Evolutionary conservation across 768 basidiomycete species (phyloP).

Genomic region (Suillus brevipes): DNA sequence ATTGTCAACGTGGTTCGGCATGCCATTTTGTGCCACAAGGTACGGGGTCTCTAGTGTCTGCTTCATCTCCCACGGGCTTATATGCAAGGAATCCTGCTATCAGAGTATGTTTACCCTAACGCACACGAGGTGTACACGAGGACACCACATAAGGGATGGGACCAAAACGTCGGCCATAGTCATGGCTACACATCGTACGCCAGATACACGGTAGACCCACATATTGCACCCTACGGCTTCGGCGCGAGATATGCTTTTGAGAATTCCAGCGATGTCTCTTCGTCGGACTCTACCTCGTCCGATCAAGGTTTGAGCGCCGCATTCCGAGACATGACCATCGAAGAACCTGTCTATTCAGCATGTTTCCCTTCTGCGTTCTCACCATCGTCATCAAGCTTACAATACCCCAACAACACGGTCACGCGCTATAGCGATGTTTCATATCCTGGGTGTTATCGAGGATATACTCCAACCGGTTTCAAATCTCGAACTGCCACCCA

Average conservation of each 20-base stretch:
- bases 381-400: background rate
- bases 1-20: constrained; percentile 27
- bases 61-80: background rate
- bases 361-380: background rate
- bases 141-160: background rate
- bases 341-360: background rate
- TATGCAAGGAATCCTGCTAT: background rate
- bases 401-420: background rate
- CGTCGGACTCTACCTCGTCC: background rate
- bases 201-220: background rate
- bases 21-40: constrained; percentile 23
- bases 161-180: background rate
- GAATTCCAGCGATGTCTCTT: background rate
- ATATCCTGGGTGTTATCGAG: background rate
- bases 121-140: background rate
- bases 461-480: background rate
- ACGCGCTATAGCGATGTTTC: background rate
- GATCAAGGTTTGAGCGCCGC: background rate
- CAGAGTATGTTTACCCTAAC: background rate
- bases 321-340: background rate
- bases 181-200: background rate
- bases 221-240: too few species aligned
- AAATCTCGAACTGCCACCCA: background rate
- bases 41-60: background rate
- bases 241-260: background rate